Evolutionary conservation across 176 grass and related monocot genomes (phyloP).

Genomic region (Carex kokanica): DNA sequence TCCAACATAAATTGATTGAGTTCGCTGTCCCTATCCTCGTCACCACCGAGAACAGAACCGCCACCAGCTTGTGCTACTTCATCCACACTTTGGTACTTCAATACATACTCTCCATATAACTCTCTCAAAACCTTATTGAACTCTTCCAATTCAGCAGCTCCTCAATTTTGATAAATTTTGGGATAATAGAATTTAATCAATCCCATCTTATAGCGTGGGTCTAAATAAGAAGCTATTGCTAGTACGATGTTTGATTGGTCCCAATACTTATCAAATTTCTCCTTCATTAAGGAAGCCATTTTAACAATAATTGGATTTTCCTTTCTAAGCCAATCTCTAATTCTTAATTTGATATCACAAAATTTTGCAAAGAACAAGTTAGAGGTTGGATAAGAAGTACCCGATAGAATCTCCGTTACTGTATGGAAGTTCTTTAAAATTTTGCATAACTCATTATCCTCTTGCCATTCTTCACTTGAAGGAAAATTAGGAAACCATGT

Average conservation of each 20-base stretch:
- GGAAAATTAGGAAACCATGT: neutral
- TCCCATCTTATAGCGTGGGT: neutral
- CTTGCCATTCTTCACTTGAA: neutral
- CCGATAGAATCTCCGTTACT: neutral
- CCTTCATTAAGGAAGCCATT: neutral
- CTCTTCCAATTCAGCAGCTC: neutral
- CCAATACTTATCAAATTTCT: neutral
- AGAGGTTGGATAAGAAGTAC: neutral
- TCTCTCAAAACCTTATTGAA: neutral
- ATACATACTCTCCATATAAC: conserved; percentile 5
- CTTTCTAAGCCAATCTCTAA: neutral
- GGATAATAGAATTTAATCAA: neutral
- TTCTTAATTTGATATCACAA: neutral
- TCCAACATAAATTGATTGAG: neutral
- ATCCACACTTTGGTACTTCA: neutral
- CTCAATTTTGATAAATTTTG: neutral
- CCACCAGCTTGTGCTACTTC: too few relatives aligned
- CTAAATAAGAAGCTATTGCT: conserved; percentile 12
- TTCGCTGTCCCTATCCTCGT: neutral
- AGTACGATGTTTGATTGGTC: neutral
- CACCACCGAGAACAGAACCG: neutral
- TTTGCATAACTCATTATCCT: neutral
- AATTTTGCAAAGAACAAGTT: neutral
- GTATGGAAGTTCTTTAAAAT: neutral
- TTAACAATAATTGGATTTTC: neutral